A percentile compares a stretch with the other conserved stretches of the same genome.
phyloP scores from a whole-genome alignment of 2,329 filamentous ascomycete species.

The Aureobasidium sp. region DNA sequence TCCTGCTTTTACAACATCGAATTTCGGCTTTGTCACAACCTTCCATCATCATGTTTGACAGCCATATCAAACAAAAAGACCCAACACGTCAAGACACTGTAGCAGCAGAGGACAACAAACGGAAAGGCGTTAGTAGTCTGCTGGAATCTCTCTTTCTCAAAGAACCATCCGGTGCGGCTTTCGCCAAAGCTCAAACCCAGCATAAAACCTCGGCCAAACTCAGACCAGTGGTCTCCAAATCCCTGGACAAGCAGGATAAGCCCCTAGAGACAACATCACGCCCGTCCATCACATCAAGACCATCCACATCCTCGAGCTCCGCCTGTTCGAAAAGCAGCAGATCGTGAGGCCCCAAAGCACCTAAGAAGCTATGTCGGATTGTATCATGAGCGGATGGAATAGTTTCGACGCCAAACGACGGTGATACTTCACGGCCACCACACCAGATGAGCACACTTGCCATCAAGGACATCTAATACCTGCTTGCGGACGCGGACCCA shows the following conservation, averaged over 20 bases:
- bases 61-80: neutral
- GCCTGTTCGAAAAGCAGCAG: neutral
- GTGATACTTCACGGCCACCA: too few relatives aligned
- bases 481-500: too few relatives aligned
- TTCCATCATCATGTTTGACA: neutral
- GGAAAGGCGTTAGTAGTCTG: neutral
- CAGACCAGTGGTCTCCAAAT: neutral
- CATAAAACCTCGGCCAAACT: neutral
- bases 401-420: too few relatives aligned
- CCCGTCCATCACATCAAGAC: neutral
- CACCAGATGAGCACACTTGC: too few relatives aligned
- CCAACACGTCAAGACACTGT: neutral
- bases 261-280: neutral
- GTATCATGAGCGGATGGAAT: too few relatives aligned
- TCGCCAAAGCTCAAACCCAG: neutral
- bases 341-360: neutral
- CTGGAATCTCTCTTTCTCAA: neutral
- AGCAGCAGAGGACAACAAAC: neutral
- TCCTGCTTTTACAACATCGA: neutral
- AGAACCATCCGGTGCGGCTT: neutral
- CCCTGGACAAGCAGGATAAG: neutral
- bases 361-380: too few relatives aligned
- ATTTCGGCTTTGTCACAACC: neutral
- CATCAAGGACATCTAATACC: too few relatives aligned
- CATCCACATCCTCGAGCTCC: neutral